These are phyloP conservation scores for Clitocybe nebularis DNA, from an alignment of 1,284 basidiomycete species.

Conservation along the genomic window DNA sequence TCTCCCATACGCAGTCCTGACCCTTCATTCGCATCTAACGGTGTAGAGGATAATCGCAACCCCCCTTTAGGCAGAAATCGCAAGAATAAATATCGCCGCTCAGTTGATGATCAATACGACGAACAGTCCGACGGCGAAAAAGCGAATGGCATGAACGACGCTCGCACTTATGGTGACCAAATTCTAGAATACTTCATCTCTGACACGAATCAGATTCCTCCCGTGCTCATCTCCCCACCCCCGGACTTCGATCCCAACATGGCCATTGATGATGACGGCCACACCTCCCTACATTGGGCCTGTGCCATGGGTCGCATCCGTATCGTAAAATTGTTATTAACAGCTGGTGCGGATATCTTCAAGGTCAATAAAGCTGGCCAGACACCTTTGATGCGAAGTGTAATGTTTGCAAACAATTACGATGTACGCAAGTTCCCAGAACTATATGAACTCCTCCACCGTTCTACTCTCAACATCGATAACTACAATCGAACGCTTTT, in stretches of 20 bases:
- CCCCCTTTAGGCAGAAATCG: conserved; percentile 29
- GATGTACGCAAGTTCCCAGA: conserved; percentile 99
- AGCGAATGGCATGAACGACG: conserved; percentile 40
- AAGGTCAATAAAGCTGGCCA: conserved; percentile 96
- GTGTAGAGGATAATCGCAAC: conserved; percentile 37
- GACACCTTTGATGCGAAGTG: conserved; percentile 96
- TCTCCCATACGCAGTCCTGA: conserved; percentile 72
- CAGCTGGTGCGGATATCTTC: conserved; percentile 96
- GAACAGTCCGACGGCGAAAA: conserved; percentile 41
- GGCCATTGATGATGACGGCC: conserved; percentile 97
- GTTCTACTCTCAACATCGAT: conserved; percentile 98
- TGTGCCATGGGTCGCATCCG: conserved; percentile 98
- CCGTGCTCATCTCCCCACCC: conserved; percentile 86
- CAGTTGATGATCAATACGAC: conserved; percentile 33
- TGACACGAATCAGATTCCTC: conserved; percentile 91
- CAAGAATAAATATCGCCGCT: conserved; percentile 35
- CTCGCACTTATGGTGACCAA: conserved; percentile 83
- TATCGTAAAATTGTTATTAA: conserved; percentile 92
- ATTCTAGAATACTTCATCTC: conserved; percentile 99
- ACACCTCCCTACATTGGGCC: conserved; percentile 98
- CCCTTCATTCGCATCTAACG: conserved; percentile 39
- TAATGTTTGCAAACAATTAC: conserved; percentile 99
- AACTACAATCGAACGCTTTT: conserved; percentile 98
- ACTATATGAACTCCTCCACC: conserved; percentile 93
- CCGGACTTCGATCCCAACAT: conserved; percentile 94